Base-by-base conservation (phyloP, 2,329 filamentous ascomycete genomes). In the Hypoxylon sp. region DNA sequence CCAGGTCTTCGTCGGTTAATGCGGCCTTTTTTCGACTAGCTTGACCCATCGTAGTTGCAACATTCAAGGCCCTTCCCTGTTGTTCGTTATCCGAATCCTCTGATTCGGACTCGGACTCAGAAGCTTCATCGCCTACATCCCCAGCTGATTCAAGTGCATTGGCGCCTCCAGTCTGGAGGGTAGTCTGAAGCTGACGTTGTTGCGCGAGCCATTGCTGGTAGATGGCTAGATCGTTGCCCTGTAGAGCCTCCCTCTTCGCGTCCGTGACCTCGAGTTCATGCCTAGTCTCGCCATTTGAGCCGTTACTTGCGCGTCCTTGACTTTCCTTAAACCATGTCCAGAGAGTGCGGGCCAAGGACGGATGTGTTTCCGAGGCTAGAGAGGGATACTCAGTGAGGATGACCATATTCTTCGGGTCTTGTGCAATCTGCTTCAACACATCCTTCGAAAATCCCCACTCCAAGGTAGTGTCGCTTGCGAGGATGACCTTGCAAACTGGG, bases 361-460 rank as follows among this genome's bases (percentile, higher is more conserved):
- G 81, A 55, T 43, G 69, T 19, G 60, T 77, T 80, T 79, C 77
- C 12, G 79, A 74, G n/a, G 80, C 78, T 2, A 81, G 76, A 0
- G 82, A 82, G 1, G 88, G 84, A 68, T 89, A 88, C 73, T 98
- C 94, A 0, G 95, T 97, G 45, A 99, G 80, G 56, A 99, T 88
- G 34, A 99, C 87, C 47, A 98, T 81, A 76, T 97, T 99, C 43
- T 89, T 88, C 1, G 90, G 82, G 69, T 96, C 91, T 63, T 87
- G 85, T 0, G 93, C 93, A 59, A 99, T 84, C 8, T 85, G 85
- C 68, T 87, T 88, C 51, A 99, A 81, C 0, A 94, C 84, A 56
- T 95, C 90, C 73, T 91, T 93, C 0, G 96, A 96, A 74, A 97
- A 97, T 0, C 96, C 96, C 96, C 96, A 99, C 73, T 97, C 93